phyloP scores from a whole-genome alignment of 2,329 filamentous ascomycete species.

The Stachybotrys echinatus region DNA sequence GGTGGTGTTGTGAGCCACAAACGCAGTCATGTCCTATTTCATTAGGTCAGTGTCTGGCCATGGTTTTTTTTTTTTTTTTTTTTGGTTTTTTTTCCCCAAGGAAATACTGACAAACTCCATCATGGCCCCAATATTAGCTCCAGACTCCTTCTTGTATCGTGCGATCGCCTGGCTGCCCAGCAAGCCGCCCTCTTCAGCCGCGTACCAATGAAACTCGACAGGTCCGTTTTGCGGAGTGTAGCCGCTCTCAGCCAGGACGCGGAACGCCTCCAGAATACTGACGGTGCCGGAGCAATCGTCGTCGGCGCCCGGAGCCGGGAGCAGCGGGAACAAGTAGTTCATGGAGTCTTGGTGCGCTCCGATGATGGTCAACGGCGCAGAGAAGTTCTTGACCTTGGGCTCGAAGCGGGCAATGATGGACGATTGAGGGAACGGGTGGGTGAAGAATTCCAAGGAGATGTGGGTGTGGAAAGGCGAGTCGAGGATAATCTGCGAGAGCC shows the following conservation, averaged over 20 bases:
- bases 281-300: conserved; percentile 70
- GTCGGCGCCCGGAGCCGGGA: conserved; percentile 67
- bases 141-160: conserved; percentile 56
- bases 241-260: conserved; percentile 51
- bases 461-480: conserved; percentile 27
- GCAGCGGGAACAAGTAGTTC: conserved; percentile 64
- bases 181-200: conserved; percentile 71
- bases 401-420: conserved; percentile 66
- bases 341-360: conserved; percentile 72
- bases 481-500: conserved; percentile 19
- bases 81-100: too few species aligned
- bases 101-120: conserved; percentile 44
- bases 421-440: conserved; percentile 64
- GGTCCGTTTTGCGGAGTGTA: conserved; percentile 30
- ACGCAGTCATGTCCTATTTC: conserved; percentile 32
- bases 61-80: too few species aligned
- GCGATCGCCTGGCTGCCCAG: conserved; percentile 62
- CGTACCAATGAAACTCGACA: conserved; percentile 76
- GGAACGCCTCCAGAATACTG: conserved; percentile 67
- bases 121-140: conserved; percentile 65
- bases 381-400: conserved; percentile 28
- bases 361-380: conserved; percentile 42
- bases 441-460: conserved; percentile 45
- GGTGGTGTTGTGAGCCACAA: conserved; percentile 27
- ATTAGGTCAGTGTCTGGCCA: conserved; percentile 53